Base-by-base conservation (phyloP, 1,284 basidiomycete genomes). In the Sporisorium graminicola region DNA sequence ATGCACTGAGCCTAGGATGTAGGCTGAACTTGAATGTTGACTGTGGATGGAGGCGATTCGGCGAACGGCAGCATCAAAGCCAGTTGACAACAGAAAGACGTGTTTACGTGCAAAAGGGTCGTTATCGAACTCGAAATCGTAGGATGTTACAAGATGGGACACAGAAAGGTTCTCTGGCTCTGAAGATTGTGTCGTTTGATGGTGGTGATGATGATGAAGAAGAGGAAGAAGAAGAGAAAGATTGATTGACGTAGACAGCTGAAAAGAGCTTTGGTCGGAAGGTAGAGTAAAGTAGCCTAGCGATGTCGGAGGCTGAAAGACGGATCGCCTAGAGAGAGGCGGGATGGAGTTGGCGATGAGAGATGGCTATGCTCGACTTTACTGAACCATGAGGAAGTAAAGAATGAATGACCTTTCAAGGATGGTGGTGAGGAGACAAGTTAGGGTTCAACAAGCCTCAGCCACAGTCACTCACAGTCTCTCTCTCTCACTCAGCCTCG, bases 221-320 rank as follows among this genome's bases (percentile, higher is more conserved):
- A 42, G 50, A 50, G 16, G n/a, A 40, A n/a, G 54, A 24, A 26
- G 35, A 43, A 13, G n/a, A 35, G 33, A 13, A 13, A 35, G 33
- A 35, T 35, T 16, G 37, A 16, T 40, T 31, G 44, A 33, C 14
- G 29, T 18, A 22, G 47, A 20, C 24, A 66, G 66, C 72, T 69
- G 72, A 66, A 66, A 58, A 42, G 59, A 63, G 62, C 63, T 65
- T 43, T 50, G 43, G 26, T 27, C 29, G 29, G 29, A 31, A 10
- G 10, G 29, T 14, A n/a, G 51, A 49, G 50, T 24, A 60, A 31
- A 51, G 40, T 56, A 66, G 70, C 74, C 74, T 77, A 77, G 74
- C 74, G 74, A 74, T 70, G 70, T 74, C 70, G 70, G 74, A 77
- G 74, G 74, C 74, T 66, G 54, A n/a, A 35, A 9, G 46, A n/a